Conservation (phyloP, 179 eudicot genomes). For the Pouteria campechiana region DNA sequence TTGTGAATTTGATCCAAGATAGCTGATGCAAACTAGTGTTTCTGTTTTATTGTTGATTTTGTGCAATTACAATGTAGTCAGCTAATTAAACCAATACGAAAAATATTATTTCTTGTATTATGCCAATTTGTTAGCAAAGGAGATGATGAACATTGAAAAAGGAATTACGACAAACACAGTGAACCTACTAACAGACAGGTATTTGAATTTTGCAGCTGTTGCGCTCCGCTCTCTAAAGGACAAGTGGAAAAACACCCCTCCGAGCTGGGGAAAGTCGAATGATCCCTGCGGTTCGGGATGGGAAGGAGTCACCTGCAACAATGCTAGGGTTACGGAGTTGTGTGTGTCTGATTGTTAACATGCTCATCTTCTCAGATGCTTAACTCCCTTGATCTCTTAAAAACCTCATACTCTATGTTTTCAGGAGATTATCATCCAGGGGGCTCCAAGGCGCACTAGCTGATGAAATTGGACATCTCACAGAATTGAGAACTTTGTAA, state of each 20-base stretch:
- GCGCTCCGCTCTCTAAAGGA: slow-evolving; percentile 54
- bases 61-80: no score
- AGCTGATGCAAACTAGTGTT: no score
- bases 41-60: no score
- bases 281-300: slow-evolving; percentile 73
- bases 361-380: not conserved
- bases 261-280: slow-evolving; percentile 64
- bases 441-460: slow-evolving; percentile 61
- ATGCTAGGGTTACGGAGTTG: slow-evolving; percentile 67
- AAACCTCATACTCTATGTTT: no score
- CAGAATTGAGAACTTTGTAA: slow-evolving; percentile 64
- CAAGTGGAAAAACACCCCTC: slow-evolving; percentile 70
- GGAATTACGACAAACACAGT: no score
- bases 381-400: not conserved
- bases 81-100: no score
- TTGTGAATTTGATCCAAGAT: no score
- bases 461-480: slow-evolving; percentile 82
- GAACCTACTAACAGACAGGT: no score
- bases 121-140: no score
- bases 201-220: slow-evolving; percentile 53
- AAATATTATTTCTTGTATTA: no score
- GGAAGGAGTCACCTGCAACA: slow-evolving; percentile 84
- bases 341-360: slow-evolving; percentile 15
- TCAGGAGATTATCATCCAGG: slow-evolving; percentile 80
- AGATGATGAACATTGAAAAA: no score